Evolutionary conservation across 2,329 filamentous ascomycete genomes (phyloP).

Genomic region (Ascochyta rabiei): DNA sequence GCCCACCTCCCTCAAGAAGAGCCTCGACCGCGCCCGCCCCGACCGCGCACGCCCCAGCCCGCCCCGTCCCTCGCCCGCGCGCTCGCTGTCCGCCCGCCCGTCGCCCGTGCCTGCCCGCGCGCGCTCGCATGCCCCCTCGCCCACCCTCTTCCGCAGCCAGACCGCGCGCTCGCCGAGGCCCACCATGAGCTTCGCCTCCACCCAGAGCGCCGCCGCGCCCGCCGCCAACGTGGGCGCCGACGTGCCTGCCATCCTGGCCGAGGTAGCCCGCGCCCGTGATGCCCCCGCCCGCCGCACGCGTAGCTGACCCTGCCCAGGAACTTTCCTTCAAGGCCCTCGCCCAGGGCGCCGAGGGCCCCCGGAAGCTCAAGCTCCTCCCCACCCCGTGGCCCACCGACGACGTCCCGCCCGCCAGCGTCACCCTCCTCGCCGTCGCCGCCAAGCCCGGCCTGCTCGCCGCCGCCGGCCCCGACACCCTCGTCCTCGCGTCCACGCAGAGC

Average conservation of each 20-base stretch:
- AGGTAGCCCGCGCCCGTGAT: constrained; percentile 66
- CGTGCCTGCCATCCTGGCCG: constrained; percentile 79
- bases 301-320: constrained; percentile 51
- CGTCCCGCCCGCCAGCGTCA: constrained; percentile 76
- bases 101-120: constrained; percentile 23
- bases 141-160: constrained; percentile 25
- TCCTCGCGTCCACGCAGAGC: constrained; percentile 76
- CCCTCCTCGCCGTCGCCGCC: constrained; percentile 82
- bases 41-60: constrained; percentile 35
- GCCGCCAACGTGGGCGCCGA: constrained; percentile 64
- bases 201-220: constrained; percentile 50
- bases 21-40: constrained; percentile 33
- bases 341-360: constrained; percentile 69
- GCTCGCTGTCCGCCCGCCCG: constrained; percentile 20
- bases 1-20: constrained; percentile 17
- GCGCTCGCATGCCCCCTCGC: constrained; percentile 37
- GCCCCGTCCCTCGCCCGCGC: constrained; percentile 22
- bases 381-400: constrained; percentile 73
- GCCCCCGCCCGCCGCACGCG: neutral
- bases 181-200: constrained; percentile 71
- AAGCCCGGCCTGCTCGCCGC: constrained; percentile 82
- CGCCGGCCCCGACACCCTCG: constrained; percentile 79
- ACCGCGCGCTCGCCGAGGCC: constrained; percentile 37
- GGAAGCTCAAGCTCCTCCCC: constrained; percentile 80
- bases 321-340: constrained; percentile 75